Percentiles rank a stretch among this genome's conserved stretches.
These are phyloP conservation scores for Hypericum perforatum DNA, from an alignment of 345 rosid genomes.

Conservation along the genomic window DNA sequence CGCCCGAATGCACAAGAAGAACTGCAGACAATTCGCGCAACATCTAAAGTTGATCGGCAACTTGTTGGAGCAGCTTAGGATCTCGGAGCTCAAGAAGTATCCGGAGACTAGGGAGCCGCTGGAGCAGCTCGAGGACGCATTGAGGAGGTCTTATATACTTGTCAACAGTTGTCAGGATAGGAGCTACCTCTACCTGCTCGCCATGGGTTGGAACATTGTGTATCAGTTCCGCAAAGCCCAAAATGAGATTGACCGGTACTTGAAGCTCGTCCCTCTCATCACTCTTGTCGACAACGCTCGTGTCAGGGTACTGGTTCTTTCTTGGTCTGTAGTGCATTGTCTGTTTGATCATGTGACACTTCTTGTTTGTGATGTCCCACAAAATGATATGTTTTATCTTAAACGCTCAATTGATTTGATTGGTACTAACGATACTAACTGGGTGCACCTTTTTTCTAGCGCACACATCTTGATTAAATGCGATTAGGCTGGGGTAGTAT, in stretches of 20 bases:
- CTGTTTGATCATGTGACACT: too few species aligned
- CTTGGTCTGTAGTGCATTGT: too few species aligned
- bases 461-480: too few species aligned
- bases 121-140: constrained; percentile 29
- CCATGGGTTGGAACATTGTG: constrained; percentile 34
- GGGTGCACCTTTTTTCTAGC: too few species aligned
- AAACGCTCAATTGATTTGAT: too few species aligned
- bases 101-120: constrained; percentile 30
- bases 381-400: too few species aligned
- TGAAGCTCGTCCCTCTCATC: constrained; percentile 26
- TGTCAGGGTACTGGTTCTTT: constrained; percentile 18
- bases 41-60: constrained; percentile 26
- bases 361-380: too few species aligned
- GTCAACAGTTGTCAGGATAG: constrained; percentile 29
- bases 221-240: constrained; percentile 30
- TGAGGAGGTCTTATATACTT: constrained; percentile 21
- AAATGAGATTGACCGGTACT: constrained; percentile 29
- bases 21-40: constrained; percentile 31
- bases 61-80: constrained; percentile 28
- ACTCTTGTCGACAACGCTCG: constrained; percentile 30
- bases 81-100: constrained; percentile 20
- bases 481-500: too few species aligned
- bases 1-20: constrained; percentile 21
- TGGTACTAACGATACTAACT: too few species aligned
- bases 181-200: constrained; percentile 30